Evolutionary conservation across 345 rosid species (phyloP).

Genomic region (Salix viminalis): DNA sequence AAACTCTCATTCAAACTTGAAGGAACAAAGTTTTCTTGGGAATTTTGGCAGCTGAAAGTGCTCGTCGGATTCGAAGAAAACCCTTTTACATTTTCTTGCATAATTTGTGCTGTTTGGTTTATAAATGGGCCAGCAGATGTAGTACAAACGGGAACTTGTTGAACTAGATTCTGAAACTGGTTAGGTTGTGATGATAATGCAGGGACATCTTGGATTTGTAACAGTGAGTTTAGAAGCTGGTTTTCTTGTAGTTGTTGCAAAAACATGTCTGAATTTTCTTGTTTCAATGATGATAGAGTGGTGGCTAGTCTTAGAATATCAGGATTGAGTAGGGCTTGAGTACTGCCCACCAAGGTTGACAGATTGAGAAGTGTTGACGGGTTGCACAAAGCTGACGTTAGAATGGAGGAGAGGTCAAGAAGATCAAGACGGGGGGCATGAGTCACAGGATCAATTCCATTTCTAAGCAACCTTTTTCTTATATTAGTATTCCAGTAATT

Average conservation of each 20-base stretch:
- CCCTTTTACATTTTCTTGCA: constrained; percentile 21
- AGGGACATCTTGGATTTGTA: constrained; percentile 21
- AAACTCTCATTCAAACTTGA: constrained; percentile 16
- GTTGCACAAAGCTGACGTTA: constrained; percentile 42
- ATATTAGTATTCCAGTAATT: constrained; percentile 95
- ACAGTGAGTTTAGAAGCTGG: constrained; percentile 20
- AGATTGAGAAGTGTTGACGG: constrained; percentile 40
- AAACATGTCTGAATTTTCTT: constrained; percentile 41
- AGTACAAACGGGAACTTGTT: constrained; percentile 24
- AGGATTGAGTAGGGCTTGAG: constrained; percentile 51
- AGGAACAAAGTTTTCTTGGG: constrained; percentile 22
- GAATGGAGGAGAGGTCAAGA: constrained; percentile 64
- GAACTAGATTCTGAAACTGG: constrained; percentile 20
- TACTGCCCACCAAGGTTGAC: constrained; percentile 36
- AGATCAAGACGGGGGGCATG: constrained; percentile 80
- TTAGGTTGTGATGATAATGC: constrained; percentile 3
- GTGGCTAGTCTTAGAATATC: constrained; percentile 36
- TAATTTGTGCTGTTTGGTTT: constrained; percentile 29
- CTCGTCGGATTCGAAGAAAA: not conserved
- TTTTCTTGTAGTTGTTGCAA: constrained; percentile 39
- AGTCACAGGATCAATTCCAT: constrained; percentile 92
- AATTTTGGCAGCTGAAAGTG: constrained; percentile 8
- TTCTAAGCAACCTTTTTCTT: constrained; percentile 72
- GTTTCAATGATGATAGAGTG: constrained; percentile 40
- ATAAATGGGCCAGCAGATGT: constrained; percentile 7